These are phyloP conservation scores for Gossypioides kirkii DNA, from an alignment of 345 rosid species.

Conservation along the genomic window DNA sequence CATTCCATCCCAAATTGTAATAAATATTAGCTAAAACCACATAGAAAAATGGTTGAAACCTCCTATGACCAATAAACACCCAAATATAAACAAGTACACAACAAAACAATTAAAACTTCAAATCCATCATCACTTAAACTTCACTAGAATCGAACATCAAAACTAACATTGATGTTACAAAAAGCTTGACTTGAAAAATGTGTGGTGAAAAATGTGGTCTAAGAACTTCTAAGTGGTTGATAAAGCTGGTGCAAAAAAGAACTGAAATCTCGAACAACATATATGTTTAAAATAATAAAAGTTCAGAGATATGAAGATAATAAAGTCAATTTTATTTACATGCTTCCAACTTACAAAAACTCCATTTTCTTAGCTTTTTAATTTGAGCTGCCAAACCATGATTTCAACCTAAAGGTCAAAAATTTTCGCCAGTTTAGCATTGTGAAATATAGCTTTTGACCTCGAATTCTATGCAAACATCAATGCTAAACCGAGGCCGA, in stretches of 20 bases:
- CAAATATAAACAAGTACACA: background rate
- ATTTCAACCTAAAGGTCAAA: background rate
- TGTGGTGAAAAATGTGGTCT: background rate
- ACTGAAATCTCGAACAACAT: background rate
- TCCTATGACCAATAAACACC: background rate
- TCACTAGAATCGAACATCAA: background rate
- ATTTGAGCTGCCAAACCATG: background rate
- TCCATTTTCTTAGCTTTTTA: background rate
- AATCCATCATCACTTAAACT: background rate
- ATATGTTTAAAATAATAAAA: too few species aligned
- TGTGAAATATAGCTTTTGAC: background rate
- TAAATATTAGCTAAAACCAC: background rate
- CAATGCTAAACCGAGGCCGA: background rate
- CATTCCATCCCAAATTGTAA: background rate
- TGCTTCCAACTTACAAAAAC: background rate
- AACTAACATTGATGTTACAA: background rate
- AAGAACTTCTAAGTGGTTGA: too few species aligned
- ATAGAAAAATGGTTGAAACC: background rate
- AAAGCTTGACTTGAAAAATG: background rate
- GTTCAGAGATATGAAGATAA: background rate
- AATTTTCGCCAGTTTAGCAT: background rate
- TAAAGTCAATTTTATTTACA: too few species aligned
- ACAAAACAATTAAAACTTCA: background rate
- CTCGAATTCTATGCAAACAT: background rate
- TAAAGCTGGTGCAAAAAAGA: too few species aligned